Base-by-base conservation (phyloP, 306 rosid species). In the Comarum palustre region DNA sequence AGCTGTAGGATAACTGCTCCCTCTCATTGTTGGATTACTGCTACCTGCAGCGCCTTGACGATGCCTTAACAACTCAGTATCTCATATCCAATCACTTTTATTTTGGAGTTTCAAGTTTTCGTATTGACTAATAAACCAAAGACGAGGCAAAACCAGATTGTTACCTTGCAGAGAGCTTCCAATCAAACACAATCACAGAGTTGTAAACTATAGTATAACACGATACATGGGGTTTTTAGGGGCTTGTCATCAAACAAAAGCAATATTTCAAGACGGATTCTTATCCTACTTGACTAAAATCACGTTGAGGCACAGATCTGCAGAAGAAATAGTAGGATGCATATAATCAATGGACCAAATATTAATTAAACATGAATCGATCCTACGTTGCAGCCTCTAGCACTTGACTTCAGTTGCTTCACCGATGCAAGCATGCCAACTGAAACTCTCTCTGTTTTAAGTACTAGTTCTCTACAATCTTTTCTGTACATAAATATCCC, bases 401-500 rank as follows among this genome's bases (percentile, higher is more conserved):
- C 64, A 14, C 9, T n/a, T 7, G 25, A 64, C 50, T 64, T 55
- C 14, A 36, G 50, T 51, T 70, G 52, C 20, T 38, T 38, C 36
- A 55, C 17, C 25, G 5, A 69, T 5, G 47, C 13, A 13, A 34
- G 38, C 38, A 55, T 25, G 48, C 2, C 15, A 15, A 17, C 38
- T 4, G 75, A 22, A 55, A 70, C 19, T 7, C 20, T 16, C 63
- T 38, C 69, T 13, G 51, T 13, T 46, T 17, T 22, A 38, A 8
- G 27, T 15, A 1, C 20, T 25, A 57, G 25, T 12, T 34, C 38
- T 70, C 61, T 16, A 55, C 75, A 39, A 24, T 36, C 16, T 39
- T 16, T 24, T 57, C 2, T 45, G 32, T 51, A 72, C 51, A 50
- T 51, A 43, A 14, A 8, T 22, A 61, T 62, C 66, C 76, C 65